These are phyloP conservation scores for Micromonas pusilla DNA, from an alignment of 139 green algal genomes.

Conservation along the genomic window DNA sequence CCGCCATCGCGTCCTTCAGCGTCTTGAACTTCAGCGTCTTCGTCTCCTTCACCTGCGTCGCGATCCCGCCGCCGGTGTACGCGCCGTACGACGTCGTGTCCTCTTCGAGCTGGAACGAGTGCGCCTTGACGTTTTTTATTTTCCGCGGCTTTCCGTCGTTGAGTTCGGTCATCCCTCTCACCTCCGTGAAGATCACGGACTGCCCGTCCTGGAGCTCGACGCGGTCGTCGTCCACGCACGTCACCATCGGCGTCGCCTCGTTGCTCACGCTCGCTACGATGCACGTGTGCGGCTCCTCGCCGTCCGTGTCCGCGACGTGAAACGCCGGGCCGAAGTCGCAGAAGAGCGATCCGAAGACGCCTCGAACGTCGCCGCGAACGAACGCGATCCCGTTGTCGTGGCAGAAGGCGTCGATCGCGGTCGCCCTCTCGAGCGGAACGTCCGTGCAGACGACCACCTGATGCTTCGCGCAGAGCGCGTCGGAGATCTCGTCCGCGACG, in stretches of 20 bases:
- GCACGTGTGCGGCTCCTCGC: conserved; percentile 77
- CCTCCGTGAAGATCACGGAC: conserved; percentile 70
- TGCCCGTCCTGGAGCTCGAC: conserved; percentile 82
- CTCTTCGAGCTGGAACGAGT: conserved; percentile 89
- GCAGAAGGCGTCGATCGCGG: conserved; percentile 75
- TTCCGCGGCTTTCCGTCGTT: conserved; percentile 62
- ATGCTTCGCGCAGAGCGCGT: not conserved
- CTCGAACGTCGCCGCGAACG: conserved; percentile 71
- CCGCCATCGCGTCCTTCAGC: conserved; percentile 56
- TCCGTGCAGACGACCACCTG: conserved; percentile 82
- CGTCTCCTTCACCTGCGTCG: conserved; percentile 60
- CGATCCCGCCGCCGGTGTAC: conserved; percentile 64
- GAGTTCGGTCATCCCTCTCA: conserved; percentile 80
- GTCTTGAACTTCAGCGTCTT: conserved; percentile 80
- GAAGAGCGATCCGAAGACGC: conserved; percentile 92
- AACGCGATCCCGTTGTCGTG: conserved; percentile 63
- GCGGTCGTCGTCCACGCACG: conserved; percentile 94
- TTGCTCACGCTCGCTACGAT: conserved; percentile 86
- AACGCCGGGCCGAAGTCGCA: conserved; percentile 90
- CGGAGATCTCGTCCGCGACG: conserved; percentile 22
- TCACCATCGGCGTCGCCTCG: conserved; percentile 69
- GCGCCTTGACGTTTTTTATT: conserved; percentile 78
- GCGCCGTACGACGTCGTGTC: conserved; percentile 67
- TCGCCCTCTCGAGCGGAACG: conserved; percentile 49
- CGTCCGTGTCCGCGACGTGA: conserved; percentile 78